A percentile compares a stretch with the other conserved stretches of the same genome.
Evolutionary conservation across 225 moss, liverwort and hornwort genomes (phyloP).

Genomic region (Polytrichum commune): DNA sequence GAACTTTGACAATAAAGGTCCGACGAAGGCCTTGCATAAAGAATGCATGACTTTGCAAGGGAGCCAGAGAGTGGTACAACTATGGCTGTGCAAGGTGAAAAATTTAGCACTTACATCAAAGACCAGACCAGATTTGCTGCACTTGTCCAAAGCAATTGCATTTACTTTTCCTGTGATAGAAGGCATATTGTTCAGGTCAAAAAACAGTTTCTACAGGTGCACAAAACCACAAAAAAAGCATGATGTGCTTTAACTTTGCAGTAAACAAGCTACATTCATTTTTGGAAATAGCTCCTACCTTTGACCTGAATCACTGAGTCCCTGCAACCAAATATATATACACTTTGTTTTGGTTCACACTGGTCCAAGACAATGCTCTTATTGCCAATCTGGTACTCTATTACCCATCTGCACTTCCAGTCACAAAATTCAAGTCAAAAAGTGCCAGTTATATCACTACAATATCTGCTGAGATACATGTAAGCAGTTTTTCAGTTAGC

Average conservation of each 20-base stretch:
- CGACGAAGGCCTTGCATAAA: no score
- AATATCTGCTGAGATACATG: no score
- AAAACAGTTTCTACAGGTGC: no score
- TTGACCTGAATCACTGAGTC: conserved; percentile 84
- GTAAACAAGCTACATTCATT: no score
- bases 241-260: no score
- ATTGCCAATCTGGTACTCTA: conserved; percentile 89
- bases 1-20: no score
- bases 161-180: conserved; percentile 84
- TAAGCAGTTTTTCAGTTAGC: no score
- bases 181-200: neutral
- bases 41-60: neutral
- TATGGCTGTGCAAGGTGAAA: neutral
- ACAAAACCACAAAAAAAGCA: no score
- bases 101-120: conserved; percentile 52
- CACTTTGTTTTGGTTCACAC: conserved; percentile 71
- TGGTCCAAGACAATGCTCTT: conserved; percentile 62
- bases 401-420: conserved; percentile 63
- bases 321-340: conserved; percentile 88
- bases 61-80: neutral
- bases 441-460: no score
- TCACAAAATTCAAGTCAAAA: no score
- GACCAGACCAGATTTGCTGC: conserved; percentile 77
- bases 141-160: conserved; percentile 90
- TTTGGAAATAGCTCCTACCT: conserved; percentile 35